phyloP scores from a whole-genome alignment of 768 basidiomycete genomes.

The Cystobasidiopsis lactophilus region DNA sequence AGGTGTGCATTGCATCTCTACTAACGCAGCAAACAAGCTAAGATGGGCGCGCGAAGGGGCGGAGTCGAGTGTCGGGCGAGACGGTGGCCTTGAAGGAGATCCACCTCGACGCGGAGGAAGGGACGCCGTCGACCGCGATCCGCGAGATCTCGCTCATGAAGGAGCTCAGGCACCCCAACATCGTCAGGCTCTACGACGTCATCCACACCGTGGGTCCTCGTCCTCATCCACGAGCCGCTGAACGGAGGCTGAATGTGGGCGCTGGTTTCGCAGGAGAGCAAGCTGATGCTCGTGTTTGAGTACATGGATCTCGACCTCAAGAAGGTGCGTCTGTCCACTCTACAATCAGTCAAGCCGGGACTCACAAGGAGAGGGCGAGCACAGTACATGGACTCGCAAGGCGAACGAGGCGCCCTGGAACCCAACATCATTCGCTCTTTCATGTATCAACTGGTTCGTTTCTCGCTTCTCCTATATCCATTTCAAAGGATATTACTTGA shows the following conservation, averaged over 20 bases:
- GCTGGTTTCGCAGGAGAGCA: conserved; percentile 38
- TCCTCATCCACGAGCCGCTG: too few species aligned
- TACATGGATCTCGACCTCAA: conserved; percentile 96
- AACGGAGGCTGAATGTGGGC: neutral
- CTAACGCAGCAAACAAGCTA: neutral
- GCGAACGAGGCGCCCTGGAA: conserved; percentile 83
- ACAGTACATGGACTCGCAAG: conserved; percentile 86
- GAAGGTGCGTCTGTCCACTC: conserved; percentile 26
- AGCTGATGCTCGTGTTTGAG: conserved; percentile 94
- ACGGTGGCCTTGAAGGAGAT: conserved; percentile 98
- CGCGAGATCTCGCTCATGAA: conserved; percentile 99
- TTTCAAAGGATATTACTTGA: neutral
- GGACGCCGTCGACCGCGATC: conserved; percentile 94
- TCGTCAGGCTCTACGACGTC: conserved; percentile 92
- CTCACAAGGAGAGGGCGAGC: too few species aligned
- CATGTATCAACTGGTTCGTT: conserved; percentile 59
- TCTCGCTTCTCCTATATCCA: neutral
- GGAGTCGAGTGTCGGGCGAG: conserved; percentile 92
- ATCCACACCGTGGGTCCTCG: conserved; percentile 50
- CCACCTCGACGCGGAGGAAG: conserved; percentile 96
- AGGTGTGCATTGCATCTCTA: conserved; percentile 20
- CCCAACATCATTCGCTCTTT: conserved; percentile 66
- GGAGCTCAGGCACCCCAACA: conserved; percentile 95
- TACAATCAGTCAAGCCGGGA: neutral
- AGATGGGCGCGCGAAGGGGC: conserved; percentile 35